These are phyloP conservation scores for Letharia columbiana DNA, from an alignment of 495 filamentous ascomycete species.

Conservation along the genomic window DNA sequence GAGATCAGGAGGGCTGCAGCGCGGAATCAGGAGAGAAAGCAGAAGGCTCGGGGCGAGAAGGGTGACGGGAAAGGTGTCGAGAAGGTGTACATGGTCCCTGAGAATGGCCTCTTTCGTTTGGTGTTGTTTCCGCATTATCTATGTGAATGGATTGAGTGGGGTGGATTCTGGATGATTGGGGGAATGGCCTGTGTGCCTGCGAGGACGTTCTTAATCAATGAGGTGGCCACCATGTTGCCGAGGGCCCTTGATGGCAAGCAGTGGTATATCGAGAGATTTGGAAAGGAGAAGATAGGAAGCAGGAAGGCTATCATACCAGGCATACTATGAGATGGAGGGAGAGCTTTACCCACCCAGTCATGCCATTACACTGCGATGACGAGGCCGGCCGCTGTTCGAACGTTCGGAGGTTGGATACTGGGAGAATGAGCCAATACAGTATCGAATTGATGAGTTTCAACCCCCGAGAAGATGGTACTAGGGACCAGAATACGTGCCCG, in stretches of 20 bases:
- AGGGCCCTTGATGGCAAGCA: constrained; percentile 70
- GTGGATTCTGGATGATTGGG: constrained; percentile 71
- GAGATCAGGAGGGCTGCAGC: constrained; percentile 60
- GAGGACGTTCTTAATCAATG: constrained; percentile 73
- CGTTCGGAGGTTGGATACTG: background rate
- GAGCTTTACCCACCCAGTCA: background rate
- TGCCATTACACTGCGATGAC: background rate
- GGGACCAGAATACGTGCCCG: background rate
- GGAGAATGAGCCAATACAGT: background rate
- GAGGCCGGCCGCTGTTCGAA: background rate
- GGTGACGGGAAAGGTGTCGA: constrained; percentile 40
- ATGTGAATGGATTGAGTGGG: constrained; percentile 94
- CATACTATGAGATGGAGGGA: constrained; percentile 14
- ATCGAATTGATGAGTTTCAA: background rate
- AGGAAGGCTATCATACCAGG: constrained; percentile 74
- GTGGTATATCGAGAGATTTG: constrained; percentile 89
- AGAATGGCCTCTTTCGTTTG: constrained; percentile 69
- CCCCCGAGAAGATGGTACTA: background rate
- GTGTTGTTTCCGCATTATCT: constrained; percentile 90
- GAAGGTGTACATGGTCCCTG: constrained; percentile 87
- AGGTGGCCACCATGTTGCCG: constrained; percentile 82
- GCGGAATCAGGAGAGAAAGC: constrained; percentile 35
- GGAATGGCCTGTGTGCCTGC: constrained; percentile 60
- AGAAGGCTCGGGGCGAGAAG: constrained; percentile 29
- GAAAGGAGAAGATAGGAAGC: constrained; percentile 61